Percentiles rank a stretch among this genome's conserved stretches.
Conservation (phyloP, 2,329 filamentous ascomycete genomes). For the Tolypocladium album region DNA sequence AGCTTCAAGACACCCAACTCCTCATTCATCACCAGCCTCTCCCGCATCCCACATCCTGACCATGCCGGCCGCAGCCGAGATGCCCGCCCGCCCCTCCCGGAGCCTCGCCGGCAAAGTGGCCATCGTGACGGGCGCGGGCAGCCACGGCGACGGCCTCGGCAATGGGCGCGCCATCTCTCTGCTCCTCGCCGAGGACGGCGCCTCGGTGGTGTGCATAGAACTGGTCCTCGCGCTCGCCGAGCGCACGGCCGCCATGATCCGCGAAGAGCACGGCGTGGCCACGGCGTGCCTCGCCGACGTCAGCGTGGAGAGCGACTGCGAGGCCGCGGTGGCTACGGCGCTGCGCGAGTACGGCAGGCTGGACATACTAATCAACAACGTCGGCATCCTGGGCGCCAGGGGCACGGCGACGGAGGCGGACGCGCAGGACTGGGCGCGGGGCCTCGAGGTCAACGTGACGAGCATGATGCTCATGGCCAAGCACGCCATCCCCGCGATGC, state of each 20-base stretch:
- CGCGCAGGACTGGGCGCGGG: conserved; percentile 43
- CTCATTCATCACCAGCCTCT: neutral
- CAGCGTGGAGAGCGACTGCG: conserved; percentile 41
- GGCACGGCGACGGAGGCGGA: conserved; percentile 53
- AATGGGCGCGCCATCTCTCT: conserved; percentile 49
- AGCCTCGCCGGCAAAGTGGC: conserved; percentile 14
- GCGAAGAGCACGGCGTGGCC: conserved; percentile 25
- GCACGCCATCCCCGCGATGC: conserved; percentile 50
- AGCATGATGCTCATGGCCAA: conserved; percentile 57
- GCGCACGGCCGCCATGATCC: conserved; percentile 42
- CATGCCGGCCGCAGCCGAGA: neutral
- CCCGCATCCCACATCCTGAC: neutral
- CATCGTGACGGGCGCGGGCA: conserved; percentile 18
- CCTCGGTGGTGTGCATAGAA: conserved; percentile 48
- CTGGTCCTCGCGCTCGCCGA: conserved; percentile 35
- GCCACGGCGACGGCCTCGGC: conserved; percentile 44
- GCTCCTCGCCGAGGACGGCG: conserved; percentile 47
- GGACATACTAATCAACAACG: conserved; percentile 55
- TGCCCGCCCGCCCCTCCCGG: conserved; percentile 11
- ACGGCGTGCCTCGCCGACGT: conserved; percentile 41
- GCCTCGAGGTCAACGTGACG: conserved; percentile 50
- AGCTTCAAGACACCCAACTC: no score
- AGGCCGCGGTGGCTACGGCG: conserved; percentile 27
- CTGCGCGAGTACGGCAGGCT: conserved; percentile 40
- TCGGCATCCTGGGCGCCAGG: conserved; percentile 47